Conservation (phyloP, 2,329 filamentous ascomycete species). For the Aureobasidium sp. region DNA sequence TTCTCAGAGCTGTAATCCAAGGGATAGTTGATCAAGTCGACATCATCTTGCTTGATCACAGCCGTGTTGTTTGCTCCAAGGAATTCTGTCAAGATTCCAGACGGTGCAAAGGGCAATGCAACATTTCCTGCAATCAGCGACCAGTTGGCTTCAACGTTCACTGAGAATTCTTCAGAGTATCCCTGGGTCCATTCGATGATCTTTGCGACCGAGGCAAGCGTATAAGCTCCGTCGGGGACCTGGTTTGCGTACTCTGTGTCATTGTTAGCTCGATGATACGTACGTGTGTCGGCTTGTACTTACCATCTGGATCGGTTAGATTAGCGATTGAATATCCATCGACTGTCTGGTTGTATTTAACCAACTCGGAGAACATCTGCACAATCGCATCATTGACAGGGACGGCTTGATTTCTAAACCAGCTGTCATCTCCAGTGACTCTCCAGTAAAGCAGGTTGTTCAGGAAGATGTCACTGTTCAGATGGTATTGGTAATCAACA, state of each 20-base stretch:
- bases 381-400: constrained; percentile 58
- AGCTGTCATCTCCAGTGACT: constrained; percentile 49
- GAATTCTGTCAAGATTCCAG: constrained; percentile 15
- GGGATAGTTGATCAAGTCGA: constrained; percentile 57
- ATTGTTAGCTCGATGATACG: constrained; percentile 25
- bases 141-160: constrained; percentile 12
- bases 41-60: constrained; percentile 59
- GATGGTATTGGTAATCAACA: constrained; percentile 64
- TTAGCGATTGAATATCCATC: constrained; percentile 47
- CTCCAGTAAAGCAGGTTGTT: constrained; percentile 54
- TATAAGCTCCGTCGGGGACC: constrained; percentile 14
- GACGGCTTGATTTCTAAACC: constrained; percentile 48
- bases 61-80: constrained; percentile 16
- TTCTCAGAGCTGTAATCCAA: constrained; percentile 41
- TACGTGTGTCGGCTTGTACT: not conserved
- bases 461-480: constrained; percentile 61
- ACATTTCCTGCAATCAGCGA: constrained; percentile 13
- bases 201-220: constrained; percentile 14
- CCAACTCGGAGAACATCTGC: constrained; percentile 50
- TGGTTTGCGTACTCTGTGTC: constrained; percentile 56
- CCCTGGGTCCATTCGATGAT: constrained; percentile 15
- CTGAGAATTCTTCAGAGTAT: constrained; percentile 13
- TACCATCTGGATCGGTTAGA: constrained; percentile 59
- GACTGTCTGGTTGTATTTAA: constrained; percentile 50
- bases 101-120: constrained; percentile 15